A percentile compares a stretch with the other conserved stretches of the same genome.
Conservation (phyloP, 2,329 filamentous ascomycete genomes). For the Colletotrichum tamarilloi region DNA sequence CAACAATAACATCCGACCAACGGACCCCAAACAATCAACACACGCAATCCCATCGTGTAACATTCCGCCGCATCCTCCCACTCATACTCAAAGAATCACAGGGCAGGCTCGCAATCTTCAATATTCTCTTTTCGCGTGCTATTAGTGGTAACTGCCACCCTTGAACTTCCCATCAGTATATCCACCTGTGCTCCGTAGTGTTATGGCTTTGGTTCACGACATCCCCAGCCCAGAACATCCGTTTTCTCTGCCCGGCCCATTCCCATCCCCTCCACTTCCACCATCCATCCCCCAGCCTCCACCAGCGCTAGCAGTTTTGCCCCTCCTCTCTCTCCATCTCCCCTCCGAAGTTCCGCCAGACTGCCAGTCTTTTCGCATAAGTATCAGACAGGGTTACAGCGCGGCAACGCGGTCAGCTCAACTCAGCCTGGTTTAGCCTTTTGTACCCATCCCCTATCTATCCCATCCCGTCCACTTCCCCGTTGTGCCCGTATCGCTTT, state of each 20-base stretch:
- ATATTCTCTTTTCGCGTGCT: neutral
- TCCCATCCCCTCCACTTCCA: neutral
- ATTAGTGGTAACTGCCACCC: too few species aligned
- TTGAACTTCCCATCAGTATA: too few species aligned
- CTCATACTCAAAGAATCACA: neutral
- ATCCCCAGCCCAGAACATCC: neutral
- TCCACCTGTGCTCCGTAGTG: too few species aligned
- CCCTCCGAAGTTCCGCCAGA: neutral
- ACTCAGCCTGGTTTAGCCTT: neutral
- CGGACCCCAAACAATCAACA: neutral
- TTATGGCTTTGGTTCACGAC: too few species aligned
- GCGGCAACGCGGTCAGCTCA: neutral
- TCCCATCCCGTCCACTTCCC: neutral
- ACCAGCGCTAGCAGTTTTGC: neutral
- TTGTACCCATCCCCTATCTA: slow-evolving; percentile 1
- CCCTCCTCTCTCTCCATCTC: neutral
- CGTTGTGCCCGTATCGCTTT: neutral
- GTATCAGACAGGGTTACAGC: neutral
- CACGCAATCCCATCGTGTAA: neutral
- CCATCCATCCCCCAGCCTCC: neutral
- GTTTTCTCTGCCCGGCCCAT: neutral
- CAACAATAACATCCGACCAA: neutral
- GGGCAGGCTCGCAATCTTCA: too few species aligned
- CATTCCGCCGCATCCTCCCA: neutral
- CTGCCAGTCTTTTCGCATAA: neutral